These are phyloP conservation scores for Excoecaria cochinchinensis DNA, from an alignment of 345 rosid genomes.

Conservation along the genomic window DNA sequence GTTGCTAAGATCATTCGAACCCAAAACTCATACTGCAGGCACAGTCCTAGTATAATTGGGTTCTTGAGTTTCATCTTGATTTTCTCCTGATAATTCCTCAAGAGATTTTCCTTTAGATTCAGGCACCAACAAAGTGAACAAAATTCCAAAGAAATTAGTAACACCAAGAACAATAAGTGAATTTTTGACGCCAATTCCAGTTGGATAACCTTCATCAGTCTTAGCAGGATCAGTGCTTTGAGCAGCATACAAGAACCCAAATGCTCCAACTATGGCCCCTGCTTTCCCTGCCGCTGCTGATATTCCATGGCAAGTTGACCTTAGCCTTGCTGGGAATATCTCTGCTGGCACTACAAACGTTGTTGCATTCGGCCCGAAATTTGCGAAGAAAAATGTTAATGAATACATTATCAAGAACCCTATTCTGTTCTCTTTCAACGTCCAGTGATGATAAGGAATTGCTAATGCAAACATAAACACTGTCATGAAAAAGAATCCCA, in stretches of 20 bases:
- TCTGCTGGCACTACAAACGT: slow-evolving; percentile 24
- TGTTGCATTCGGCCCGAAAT: slow-evolving; percentile 23
- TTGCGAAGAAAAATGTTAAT: slow-evolving; percentile 19
- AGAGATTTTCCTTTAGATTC: slow-evolving; percentile 22
- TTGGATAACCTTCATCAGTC: slow-evolving; percentile 21
- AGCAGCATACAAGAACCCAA: slow-evolving; percentile 24
- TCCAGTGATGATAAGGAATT: slow-evolving; percentile 24
- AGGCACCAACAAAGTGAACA: slow-evolving; percentile 20
- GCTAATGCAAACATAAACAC: slow-evolving; percentile 19
- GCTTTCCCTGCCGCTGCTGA: slow-evolving; percentile 21
- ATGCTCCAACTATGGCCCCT: slow-evolving; percentile 20
- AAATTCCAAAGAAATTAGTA: slow-evolving; percentile 12
- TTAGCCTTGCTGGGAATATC: slow-evolving; percentile 19
- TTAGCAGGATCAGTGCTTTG: slow-evolving; percentile 14
- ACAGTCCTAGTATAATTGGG: background rate
- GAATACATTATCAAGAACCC: slow-evolving; percentile 24
- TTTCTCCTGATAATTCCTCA: slow-evolving; percentile 20
- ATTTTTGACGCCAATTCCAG: slow-evolving; percentile 20
- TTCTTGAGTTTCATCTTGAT: background rate
- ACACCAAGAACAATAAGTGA: slow-evolving; percentile 16
- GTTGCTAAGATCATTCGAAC: too few relatives aligned
- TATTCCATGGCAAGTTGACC: slow-evolving; percentile 24
- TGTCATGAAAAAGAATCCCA: slow-evolving; percentile 27
- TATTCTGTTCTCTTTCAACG: slow-evolving; percentile 5
- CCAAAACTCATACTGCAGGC: slow-evolving; percentile 4